A percentile compares a stretch with the other conserved stretches of the same genome.
These are phyloP conservation scores for Phytomonas francai DNA, from an alignment of 208 protist genomes.

Conservation along the genomic window DNA sequence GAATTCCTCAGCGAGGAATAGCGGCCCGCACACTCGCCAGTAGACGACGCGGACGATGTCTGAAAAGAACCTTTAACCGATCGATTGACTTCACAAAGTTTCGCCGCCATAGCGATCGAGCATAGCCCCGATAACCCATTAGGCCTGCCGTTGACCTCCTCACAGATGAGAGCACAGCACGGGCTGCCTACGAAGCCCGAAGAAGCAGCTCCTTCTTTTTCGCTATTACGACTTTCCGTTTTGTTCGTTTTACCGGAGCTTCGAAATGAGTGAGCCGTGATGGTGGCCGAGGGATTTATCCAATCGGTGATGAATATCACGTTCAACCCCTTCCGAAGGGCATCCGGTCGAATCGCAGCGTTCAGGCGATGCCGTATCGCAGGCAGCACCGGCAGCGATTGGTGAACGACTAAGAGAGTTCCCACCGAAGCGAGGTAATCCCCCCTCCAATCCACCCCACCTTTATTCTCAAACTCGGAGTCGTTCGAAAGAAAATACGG, in stretches of 20 bases:
- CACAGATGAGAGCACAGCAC: neutral
- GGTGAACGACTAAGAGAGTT: conserved; percentile 34
- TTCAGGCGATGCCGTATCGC: conserved; percentile 22
- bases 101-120: neutral
- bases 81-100: neutral
- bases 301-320: conserved; percentile 46
- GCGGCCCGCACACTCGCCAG: neutral
- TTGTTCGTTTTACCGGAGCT: neutral
- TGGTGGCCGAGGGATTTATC: conserved; percentile 23
- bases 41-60: neutral
- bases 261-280: neutral
- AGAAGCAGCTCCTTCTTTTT: neutral
- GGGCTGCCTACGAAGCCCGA: neutral
- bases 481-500: conserved; percentile 10
- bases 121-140: neutral
- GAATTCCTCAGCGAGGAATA: neutral
- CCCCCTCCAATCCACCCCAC: neutral
- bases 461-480: neutral
- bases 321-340: conserved; percentile 15
- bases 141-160: neutral
- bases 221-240: neutral
- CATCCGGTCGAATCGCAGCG: conserved; percentile 10
- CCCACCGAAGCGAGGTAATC: conserved; percentile 19
- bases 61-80: neutral
- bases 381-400: conserved; percentile 29